Percentiles rank a stretch among this genome's conserved stretches.
Evolutionary conservation across 441 rosid species (phyloP).

Genomic region (Pelargonium cotyledonis): DNA sequence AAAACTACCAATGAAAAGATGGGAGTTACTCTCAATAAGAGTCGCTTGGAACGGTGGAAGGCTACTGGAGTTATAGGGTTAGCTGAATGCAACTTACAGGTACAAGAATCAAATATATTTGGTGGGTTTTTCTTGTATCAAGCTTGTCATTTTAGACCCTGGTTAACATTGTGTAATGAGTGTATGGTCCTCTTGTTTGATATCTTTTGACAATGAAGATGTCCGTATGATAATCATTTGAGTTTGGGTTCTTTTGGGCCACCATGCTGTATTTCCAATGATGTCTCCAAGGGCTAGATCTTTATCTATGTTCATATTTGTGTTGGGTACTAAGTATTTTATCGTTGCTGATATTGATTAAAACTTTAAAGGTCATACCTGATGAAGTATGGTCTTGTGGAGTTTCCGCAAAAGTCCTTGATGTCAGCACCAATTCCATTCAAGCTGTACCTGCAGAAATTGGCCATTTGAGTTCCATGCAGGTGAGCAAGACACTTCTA

Average conservation of each 20-base stretch:
- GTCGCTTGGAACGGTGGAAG: constrained; percentile 55
- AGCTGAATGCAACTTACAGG: constrained; percentile 66
- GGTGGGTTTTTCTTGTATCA: neutral
- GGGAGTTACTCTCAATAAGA: constrained; percentile 38
- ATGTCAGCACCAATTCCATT: constrained; percentile 55
- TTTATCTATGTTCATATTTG: neutral
- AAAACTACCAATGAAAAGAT: constrained; percentile 21
- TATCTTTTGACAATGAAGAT: neutral
- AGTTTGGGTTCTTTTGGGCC: neutral
- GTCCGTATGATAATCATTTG: neutral
- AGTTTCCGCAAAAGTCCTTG: constrained; percentile 51
- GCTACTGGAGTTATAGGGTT: constrained; percentile 69
- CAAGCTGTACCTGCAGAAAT: constrained; percentile 45
- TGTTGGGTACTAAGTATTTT: neutral
- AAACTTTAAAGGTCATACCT: constrained; percentile 54
- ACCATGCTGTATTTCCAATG: neutral
- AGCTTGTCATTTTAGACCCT: neutral
- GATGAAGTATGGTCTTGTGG: constrained; percentile 69
- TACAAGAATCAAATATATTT: constrained; percentile 16
- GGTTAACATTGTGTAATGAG: neutral
- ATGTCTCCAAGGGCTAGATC: neutral
- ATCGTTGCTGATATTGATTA: constrained; percentile 19
- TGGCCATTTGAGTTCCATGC: constrained; percentile 44
- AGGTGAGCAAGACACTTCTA: constrained; percentile 29
- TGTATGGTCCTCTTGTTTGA: neutral